Evolutionary conservation across 2,329 filamentous ascomycete genomes (phyloP).

Genomic region (Venturia pyrina): DNA sequence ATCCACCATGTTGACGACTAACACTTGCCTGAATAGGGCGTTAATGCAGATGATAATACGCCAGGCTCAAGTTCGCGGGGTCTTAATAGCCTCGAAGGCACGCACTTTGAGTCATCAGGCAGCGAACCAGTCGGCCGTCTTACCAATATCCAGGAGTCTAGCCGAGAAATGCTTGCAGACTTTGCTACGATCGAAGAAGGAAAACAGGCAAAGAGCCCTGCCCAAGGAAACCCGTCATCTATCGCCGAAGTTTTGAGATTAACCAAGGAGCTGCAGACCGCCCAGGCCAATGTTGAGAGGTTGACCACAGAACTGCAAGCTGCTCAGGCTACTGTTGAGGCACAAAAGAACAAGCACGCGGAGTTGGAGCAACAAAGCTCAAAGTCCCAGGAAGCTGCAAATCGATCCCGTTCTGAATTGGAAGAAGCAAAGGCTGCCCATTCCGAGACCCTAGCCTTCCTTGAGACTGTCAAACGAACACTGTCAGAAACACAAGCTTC

Average conservation of each 20-base stretch:
- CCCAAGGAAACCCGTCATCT: background rate
- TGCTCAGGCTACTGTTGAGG: slow-evolving; percentile 5
- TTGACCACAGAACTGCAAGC: slow-evolving; percentile 1
- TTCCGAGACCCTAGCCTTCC: background rate
- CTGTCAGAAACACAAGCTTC: background rate
- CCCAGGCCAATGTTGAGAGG: background rate
- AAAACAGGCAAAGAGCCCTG: background rate
- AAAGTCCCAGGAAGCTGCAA: background rate
- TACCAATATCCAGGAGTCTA: slow-evolving; percentile 2
- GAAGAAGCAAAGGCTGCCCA: background rate
- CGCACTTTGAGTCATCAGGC: background rate
- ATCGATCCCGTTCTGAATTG: background rate
- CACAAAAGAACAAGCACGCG: background rate
- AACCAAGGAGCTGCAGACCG: background rate
- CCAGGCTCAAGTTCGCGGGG: background rate
- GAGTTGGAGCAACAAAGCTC: background rate
- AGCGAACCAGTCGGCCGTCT: background rate
- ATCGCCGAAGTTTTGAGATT: background rate
- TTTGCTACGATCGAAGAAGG: background rate
- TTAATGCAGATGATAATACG: background rate
- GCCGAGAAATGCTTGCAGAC: slow-evolving; percentile 10
- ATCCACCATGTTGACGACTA: background rate
- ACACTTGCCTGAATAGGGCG: background rate
- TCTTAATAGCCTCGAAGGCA: background rate
- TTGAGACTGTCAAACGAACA: background rate